A percentile compares a stretch with the other conserved stretches of the same genome.
Evolutionary conservation across 2,329 filamentous ascomycete genomes (phyloP).

Genomic region (Rachicladosporium sp.): DNA sequence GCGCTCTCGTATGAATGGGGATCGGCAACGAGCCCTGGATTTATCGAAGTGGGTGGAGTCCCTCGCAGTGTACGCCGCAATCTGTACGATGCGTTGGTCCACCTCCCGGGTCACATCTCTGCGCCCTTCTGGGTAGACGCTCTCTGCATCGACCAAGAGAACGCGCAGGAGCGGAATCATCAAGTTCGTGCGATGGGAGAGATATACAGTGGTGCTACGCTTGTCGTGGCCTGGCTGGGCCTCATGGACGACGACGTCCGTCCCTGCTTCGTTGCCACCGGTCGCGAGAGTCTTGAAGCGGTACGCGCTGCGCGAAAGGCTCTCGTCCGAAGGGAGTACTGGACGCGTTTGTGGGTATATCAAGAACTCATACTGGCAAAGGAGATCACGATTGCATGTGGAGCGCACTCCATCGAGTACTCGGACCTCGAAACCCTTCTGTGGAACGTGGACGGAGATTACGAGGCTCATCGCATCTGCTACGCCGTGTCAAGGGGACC

Average conservation of each 20-base stretch:
- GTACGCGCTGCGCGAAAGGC: neutral
- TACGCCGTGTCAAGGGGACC: neutral
- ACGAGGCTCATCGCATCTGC: neutral
- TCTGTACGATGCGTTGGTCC: neutral
- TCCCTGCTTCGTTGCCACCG: neutral
- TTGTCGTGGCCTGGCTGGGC: conserved; percentile 8
- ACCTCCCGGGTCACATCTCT: neutral
- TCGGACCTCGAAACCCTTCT: neutral
- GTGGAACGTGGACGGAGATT: neutral
- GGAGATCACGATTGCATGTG: neutral
- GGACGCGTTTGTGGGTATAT: conserved; percentile 1
- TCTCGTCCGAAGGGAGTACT: neutral
- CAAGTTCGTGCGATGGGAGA: conserved; percentile 7
- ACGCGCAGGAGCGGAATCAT: conserved; percentile 3
- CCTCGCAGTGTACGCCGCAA: neutral
- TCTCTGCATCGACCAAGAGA: conserved; percentile 9
- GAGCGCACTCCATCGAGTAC: neutral
- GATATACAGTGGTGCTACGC: conserved; percentile 5
- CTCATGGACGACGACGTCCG: neutral
- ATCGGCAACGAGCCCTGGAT: neutral
- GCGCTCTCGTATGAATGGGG: conserved; percentile 8
- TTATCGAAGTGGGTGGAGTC: neutral
- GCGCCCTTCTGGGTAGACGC: conserved; percentile 8
- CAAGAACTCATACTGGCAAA: neutral
- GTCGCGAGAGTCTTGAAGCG: neutral